Base-by-base conservation (phyloP, 2,329 filamentous ascomycete genomes). In the Neonectria sp. region DNA sequence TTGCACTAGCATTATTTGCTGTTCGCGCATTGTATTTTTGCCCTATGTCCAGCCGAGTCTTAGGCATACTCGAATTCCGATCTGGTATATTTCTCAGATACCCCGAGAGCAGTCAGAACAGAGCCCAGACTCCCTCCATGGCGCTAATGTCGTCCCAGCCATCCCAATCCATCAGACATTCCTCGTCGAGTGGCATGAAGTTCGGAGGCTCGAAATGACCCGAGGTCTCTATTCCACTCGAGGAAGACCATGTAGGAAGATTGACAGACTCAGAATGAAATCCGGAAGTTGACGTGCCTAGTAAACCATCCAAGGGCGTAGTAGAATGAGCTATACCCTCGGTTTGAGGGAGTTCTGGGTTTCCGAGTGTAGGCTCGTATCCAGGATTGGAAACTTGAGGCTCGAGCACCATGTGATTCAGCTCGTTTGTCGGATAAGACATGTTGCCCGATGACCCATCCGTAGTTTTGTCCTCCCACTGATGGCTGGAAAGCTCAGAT, bases 131-230 rank as follows among this genome's bases (percentile, higher is more conserved):
- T n/a, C 48, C 45, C 51, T 67, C 71, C 8, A 61, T 67, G 9
- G 56, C 67, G 13, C 68, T 66, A 1, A 68, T 31, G 35, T 72
- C 64, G 6, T 73, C 63, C 66, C 73, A 61, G 17, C 58, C 49
- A 1, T 75, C 68, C 72, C 73, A 74, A 9, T 68, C 72, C 37
- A 75, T 71, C 0, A 53, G 49, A 37, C 45, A 58, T 3, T n/a
- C 21, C 1, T 52, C 57, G 0, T 56, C 53, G 2, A 55, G 27
- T 15, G 60, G 45, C 3, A 40, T 46, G 3, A 6, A 11, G n/a
- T 40, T 48, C 3, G 45, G 45, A 4, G 56, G 43, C 1, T 9
- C 33, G 2, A 62, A 27, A 9, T 69, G 65, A 1, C 11, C 35
- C 9, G 55, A n/a, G 2, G 52, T 27, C 31, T 68, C 43, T 0